These are phyloP conservation scores for Tolypocladium cylindrosporum DNA, from an alignment of 2,329 filamentous ascomycete genomes.

Conservation along the genomic window DNA sequence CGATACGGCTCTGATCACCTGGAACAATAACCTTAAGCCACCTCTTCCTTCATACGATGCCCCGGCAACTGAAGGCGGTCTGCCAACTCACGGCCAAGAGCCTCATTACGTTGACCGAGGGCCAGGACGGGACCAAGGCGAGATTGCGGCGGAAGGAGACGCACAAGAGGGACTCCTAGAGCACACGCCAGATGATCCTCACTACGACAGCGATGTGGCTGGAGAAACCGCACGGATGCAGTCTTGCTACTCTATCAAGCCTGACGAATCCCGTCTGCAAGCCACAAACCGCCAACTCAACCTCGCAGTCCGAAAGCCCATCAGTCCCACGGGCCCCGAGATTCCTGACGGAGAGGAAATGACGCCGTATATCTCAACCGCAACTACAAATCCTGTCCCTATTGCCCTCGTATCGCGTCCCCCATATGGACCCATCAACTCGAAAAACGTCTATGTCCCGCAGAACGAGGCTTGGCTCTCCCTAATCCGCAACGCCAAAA, in stretches of 20 bases:
- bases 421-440: constrained; percentile 55
- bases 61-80: background rate
- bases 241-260: constrained; percentile 37
- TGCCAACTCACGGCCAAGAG: background rate
- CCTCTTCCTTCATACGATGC: constrained; percentile 3
- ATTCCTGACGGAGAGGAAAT: constrained; percentile 43
- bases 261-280: constrained; percentile 42
- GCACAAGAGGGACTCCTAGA: constrained; percentile 29
- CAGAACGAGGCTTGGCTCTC: constrained; percentile 71
- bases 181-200: constrained; percentile 47
- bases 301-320: constrained; percentile 41
- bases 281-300: constrained; percentile 59
- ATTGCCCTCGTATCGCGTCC: constrained; percentile 63
- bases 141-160: background rate
- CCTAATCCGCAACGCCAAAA: constrained; percentile 52
- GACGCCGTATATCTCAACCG: constrained; percentile 49
- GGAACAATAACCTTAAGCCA: constrained; percentile 46
- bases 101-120: background rate
- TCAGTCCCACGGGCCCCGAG: constrained; percentile 43
- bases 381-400: constrained; percentile 44
- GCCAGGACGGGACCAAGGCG: background rate
- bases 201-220: constrained; percentile 53
- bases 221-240: constrained; percentile 55
- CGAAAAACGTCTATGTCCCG: constrained; percentile 51
- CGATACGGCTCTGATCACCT: constrained; percentile 63